These are phyloP conservation scores for Populus hybrid DNA, from an alignment of 441 rosid genomes.

Conservation along the genomic window DNA sequence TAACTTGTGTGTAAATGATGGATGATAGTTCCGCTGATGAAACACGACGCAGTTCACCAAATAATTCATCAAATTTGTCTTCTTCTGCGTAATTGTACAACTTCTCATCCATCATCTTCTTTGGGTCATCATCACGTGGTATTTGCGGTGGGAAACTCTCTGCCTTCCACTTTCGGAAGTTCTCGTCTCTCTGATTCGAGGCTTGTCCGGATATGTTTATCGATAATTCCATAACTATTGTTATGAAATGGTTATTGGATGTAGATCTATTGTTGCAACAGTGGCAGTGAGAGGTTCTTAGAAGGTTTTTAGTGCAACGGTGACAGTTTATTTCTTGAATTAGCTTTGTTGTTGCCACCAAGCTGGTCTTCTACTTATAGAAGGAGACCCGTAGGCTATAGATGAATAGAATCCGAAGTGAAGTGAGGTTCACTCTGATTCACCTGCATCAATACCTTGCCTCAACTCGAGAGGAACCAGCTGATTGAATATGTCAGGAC, in stretches of 20 bases:
- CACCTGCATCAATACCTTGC: background rate
- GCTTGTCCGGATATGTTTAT: background rate
- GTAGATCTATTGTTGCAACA: background rate
- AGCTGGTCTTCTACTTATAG: background rate
- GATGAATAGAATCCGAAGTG: too few relatives aligned
- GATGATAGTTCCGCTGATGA: background rate
- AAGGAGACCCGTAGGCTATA: background rate
- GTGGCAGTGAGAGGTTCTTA: background rate
- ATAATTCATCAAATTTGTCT: background rate
- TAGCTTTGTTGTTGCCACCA: background rate
- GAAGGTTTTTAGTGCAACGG: background rate
- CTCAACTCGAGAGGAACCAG: background rate
- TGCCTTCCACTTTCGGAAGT: background rate
- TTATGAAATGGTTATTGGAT: background rate
- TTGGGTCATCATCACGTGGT: background rate
- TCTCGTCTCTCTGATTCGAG: background rate
- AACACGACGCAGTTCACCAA: background rate
- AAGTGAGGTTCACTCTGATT: background rate
- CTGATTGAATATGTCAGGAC: background rate
- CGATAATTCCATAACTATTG: background rate
- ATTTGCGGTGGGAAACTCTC: background rate
- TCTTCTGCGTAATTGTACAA: too few relatives aligned
- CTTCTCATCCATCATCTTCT: too few relatives aligned
- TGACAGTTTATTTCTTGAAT: background rate
- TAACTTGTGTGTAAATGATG: background rate